Percentiles rank a stretch among this genome's conserved stretches.
These are phyloP conservation scores for Chenopodium quinoa DNA, from an alignment of 148 eudicot species.

Conservation along the genomic window DNA sequence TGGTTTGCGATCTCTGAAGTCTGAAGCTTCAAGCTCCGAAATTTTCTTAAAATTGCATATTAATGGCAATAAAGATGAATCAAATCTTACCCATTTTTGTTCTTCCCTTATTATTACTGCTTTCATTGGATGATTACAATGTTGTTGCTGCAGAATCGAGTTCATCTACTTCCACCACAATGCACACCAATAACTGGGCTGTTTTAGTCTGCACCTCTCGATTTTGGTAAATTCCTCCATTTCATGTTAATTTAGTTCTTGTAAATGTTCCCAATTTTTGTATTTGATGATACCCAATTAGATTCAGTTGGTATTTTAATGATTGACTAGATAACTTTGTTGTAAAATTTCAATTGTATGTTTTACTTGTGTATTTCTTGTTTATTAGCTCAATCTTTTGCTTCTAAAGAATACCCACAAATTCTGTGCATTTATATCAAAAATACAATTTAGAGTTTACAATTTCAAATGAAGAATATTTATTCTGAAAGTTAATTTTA, in stretches of 20 bases:
- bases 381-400: background rate
- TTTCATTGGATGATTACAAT: background rate
- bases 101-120: background rate
- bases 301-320: background rate
- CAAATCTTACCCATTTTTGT: background rate
- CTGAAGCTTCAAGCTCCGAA: background rate
- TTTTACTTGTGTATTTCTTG: background rate
- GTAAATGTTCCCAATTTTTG: background rate
- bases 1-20: too few species aligned
- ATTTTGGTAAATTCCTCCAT: conserved; percentile 52
- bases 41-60: background rate
- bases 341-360: background rate
- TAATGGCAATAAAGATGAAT: conserved; percentile 5
- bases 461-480: background rate
- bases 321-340: background rate
- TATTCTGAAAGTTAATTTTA: background rate
- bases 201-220: conserved; percentile 98
- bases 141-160: conserved; percentile 29
- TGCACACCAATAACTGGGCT: conserved; percentile 99
- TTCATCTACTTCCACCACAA: conserved; percentile 46
- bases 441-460: background rate
- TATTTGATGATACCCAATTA: background rate
- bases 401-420: background rate
- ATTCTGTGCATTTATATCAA: too few species aligned
- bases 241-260: background rate